Evolutionary conservation across 2,329 filamentous ascomycete genomes (phyloP), one percentile per base, ranked within the genome.

Genomic region (Penicillium brevicompactum): DNA sequence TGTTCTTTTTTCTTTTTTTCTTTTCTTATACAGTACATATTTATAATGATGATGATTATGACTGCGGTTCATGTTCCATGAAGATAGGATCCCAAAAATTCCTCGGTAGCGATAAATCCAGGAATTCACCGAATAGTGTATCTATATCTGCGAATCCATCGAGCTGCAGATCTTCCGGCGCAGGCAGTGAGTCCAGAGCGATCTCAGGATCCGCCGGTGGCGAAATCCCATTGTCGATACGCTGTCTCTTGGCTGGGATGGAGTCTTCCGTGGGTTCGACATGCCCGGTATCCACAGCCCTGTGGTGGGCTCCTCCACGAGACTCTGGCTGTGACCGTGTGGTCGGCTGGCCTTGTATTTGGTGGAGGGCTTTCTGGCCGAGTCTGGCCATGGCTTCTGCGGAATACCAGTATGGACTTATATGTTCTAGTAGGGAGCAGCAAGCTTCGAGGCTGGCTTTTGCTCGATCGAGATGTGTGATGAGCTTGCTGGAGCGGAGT

Each of bases 401-500:
- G 34, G 73, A 74, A 60, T 70, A 74, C 74, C 74, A 76, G 30
- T 64, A 70, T 5, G 56, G 58, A 44, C 71, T 67, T 21, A 75
- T 56, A 11, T 59, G 56, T 58, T 76, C 74, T 16, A 76, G 60
- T 16, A 73, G 60, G 21, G 62, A 61, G 55, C 73, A 75, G 31
- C 72, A 71, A 16, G 68, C 67, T 46, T 70, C 68, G n/a, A 76
- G 58, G 16, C 70, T 70, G 34, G 65, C 60, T 48, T 69, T 72
- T n/a, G 72, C 69, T 40, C 70, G 69, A 38, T 73, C 66, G 37
- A 67, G 64, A 49, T 75, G 69, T 10, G 70, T 73, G 49, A 71
- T 78, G 9, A 82, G 69, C 48, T 76, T 79, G 53, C 79, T 79
- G 47, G 79, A 78, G 22, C 83, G 81, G 43, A 83, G 78, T 53